Percentiles rank a stretch among this genome's conserved stretches.
Conservation (phyloP, 2,329 filamentous ascomycete species). For the Ophiostoma populinum region DNA sequence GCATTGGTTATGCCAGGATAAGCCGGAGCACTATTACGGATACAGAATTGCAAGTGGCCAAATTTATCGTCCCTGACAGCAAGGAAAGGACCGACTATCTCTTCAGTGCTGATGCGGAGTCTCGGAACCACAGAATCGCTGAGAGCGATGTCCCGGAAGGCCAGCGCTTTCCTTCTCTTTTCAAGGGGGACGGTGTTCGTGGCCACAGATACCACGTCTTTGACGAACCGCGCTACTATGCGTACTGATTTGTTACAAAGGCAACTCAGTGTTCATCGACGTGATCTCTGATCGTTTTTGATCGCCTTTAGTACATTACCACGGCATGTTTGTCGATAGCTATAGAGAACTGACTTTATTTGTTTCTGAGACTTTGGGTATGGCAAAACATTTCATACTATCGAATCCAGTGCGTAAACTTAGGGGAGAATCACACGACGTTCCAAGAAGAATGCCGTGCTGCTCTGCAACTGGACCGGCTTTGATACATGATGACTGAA, state of each 20-base stretch:
- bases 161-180: constrained; percentile 67
- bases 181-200: constrained; percentile 70
- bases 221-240: constrained; percentile 66
- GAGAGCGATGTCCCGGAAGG: constrained; percentile 64
- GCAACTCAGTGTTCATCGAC: too few relatives aligned
- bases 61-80: constrained; percentile 68
- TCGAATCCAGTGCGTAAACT: too few relatives aligned
- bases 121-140: constrained; percentile 38
- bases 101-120: constrained; percentile 27
- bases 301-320: too few relatives aligned
- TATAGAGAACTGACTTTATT: too few relatives aligned
- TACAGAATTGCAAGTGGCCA: constrained; percentile 90
- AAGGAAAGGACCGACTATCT: constrained; percentile 29
- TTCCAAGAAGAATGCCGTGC: too few relatives aligned
- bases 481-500: too few relatives aligned
- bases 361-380: too few relatives aligned
- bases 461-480: too few relatives aligned
- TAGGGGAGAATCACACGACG: too few relatives aligned
- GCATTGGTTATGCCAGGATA: constrained; percentile 78
- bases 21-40: constrained; percentile 86
- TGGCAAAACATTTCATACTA: too few relatives aligned
- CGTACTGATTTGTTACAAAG: constrained; percentile 15
- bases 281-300: too few relatives aligned
- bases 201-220: constrained; percentile 94
- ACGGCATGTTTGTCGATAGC: too few relatives aligned